Conservation (phyloP, 1,284 basidiomycete genomes). For the Leccinum griseonigrum region DNA sequence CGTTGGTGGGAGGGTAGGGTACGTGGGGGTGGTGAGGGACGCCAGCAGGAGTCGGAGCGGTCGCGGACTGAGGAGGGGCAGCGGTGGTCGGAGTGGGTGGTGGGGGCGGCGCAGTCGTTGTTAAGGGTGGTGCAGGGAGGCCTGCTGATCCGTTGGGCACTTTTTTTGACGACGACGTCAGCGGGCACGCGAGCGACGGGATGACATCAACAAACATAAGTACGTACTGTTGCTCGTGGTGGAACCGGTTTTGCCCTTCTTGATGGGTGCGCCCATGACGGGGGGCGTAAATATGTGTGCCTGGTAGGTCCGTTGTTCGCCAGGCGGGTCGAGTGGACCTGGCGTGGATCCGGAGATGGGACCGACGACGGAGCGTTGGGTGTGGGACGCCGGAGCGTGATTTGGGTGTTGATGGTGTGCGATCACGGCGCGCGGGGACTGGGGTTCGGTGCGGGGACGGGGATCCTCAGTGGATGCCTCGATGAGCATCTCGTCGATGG, state of each 20-base stretch:
- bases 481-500: constrained; percentile 63
- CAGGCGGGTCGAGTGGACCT: constrained; percentile 37
- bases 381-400: constrained; percentile 15
- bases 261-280: constrained; percentile 64
- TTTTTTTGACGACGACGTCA: constrained; percentile 11
- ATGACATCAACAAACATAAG: neutral
- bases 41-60: constrained; percentile 1
- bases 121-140: constrained; percentile 20
- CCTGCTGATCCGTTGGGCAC: constrained; percentile 26
- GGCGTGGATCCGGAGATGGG: constrained; percentile 17
- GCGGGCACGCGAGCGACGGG: constrained; percentile 9
- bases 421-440: constrained; percentile 32
- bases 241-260: constrained; percentile 49
- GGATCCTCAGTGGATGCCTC: constrained; percentile 45
- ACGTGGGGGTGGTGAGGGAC: constrained; percentile 14
- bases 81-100: constrained; percentile 17
- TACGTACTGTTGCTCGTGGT: constrained; percentile 25
- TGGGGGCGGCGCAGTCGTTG: constrained; percentile 12
- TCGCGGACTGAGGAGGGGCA: constrained; percentile 9
- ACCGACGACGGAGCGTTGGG: constrained; percentile 22
- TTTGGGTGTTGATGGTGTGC: constrained; percentile 32
- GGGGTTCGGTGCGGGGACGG: constrained; percentile 29
- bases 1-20: constrained; percentile 46
- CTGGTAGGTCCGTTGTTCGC: constrained; percentile 49
- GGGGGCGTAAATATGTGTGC: constrained; percentile 69